Percentiles rank a stretch among this genome's conserved stretches.
These are phyloP conservation scores for Plasmodium vinckei DNA, from an alignment of 169 alveolate genomes.

Conservation along the genomic window DNA sequence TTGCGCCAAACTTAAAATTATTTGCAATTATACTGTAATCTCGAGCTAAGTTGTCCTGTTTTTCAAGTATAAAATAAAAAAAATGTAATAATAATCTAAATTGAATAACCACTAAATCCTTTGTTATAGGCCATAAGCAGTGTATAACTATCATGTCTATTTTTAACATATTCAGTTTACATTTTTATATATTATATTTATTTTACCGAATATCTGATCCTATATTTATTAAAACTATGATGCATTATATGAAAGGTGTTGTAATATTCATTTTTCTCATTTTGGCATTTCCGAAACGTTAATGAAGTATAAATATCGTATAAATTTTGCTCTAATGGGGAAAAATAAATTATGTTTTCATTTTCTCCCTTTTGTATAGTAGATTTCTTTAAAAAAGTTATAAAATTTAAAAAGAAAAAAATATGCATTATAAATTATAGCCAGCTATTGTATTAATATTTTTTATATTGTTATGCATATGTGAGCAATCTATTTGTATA, in stretches of 20 bases:
- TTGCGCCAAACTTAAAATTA: conserved; percentile 57
- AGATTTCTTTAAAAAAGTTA: conserved; percentile 23
- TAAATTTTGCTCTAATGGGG: conserved; percentile 48
- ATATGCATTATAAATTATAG: no score
- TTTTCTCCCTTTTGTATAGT: conserved; percentile 27
- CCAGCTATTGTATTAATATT: not conserved
- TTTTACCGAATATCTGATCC: conserved; percentile 63
- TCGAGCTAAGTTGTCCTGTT: conserved; percentile 36
- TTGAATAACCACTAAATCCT: no score
- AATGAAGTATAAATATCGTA: conserved; percentile 50
- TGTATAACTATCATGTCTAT: not conserved
- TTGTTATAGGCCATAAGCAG: no score
- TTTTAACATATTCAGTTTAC: not conserved
- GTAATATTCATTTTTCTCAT: conserved; percentile 48
- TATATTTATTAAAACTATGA: conserved; percentile 42
- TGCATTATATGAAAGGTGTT: conserved; percentile 48
- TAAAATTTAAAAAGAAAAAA: not conserved
- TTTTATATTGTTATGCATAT: not conserved
- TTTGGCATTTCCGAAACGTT: conserved; percentile 33
- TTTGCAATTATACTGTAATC: conserved; percentile 55
- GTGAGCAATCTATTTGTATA: not conserved
- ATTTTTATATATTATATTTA: conserved; percentile 1
- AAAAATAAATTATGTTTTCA: conserved; percentile 60
- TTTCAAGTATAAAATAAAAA: not conserved
- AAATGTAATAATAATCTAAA: not conserved